Percentiles rank a stretch among this genome's conserved stretches.
These are phyloP conservation scores for Fraxinus nigra DNA, from an alignment of 305 asterid species.

Conservation along the genomic window DNA sequence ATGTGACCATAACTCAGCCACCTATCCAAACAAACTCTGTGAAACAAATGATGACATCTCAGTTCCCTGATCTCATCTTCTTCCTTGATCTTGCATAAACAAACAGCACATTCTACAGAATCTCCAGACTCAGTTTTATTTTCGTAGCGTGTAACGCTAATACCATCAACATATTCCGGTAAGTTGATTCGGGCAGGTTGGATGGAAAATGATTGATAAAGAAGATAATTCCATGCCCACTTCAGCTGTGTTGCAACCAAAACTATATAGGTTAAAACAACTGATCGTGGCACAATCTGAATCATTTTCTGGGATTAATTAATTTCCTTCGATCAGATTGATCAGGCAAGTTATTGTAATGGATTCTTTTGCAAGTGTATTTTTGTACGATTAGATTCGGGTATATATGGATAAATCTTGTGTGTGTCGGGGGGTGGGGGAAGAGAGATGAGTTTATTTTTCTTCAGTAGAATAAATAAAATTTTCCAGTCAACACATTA, in stretches of 20 bases:
- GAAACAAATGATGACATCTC: constrained; percentile 40
- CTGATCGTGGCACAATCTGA: not conserved
- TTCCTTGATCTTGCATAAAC: constrained; percentile 39
- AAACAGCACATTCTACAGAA: constrained; percentile 33
- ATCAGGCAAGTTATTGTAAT: not conserved
- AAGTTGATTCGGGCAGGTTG: not conserved
- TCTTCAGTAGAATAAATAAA: not conserved
- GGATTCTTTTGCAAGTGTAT: not conserved
- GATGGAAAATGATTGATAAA: not conserved
- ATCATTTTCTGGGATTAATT: not conserved
- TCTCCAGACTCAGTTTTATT: not conserved
- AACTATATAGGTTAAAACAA: not conserved
- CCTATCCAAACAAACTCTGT: constrained; percentile 41
- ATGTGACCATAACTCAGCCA: constrained; percentile 37
- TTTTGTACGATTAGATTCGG: not conserved
- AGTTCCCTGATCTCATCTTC: constrained; percentile 41
- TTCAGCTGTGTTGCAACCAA: not conserved
- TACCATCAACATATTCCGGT: not conserved
- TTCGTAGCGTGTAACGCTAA: not conserved
- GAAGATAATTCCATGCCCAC: constrained; percentile 25
- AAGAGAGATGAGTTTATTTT: not conserved
- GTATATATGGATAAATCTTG: not conserved
- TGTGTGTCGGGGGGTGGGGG: not conserved
- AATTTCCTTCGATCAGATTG: not conserved
- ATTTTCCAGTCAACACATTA: not conserved